Base-by-base conservation (phyloP, 1,284 basidiomycete genomes). In the Phellinidium pouzarii region DNA sequence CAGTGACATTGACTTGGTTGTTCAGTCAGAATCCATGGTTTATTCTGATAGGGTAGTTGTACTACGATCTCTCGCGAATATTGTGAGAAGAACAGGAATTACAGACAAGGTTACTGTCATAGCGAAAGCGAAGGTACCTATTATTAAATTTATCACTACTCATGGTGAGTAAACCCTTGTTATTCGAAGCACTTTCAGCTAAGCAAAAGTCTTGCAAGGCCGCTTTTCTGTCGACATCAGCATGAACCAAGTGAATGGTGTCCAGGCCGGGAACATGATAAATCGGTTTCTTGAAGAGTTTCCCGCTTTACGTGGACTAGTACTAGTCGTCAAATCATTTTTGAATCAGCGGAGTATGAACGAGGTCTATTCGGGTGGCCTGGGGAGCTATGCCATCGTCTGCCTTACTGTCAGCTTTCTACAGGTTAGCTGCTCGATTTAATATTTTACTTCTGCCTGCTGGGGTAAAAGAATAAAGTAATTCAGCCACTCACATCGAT, bases 351-450 rank as follows among this genome's bases (percentile, higher is more conserved):
- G 95, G 36, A 84, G 82, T 23, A 91, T 98, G 91, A 98, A 97
- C 66, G 95, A 99, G 68, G 95, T 98, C 11, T 98, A 87, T 67
- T 91, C 88, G 0, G 95, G 96, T 8, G 95, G 96, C 0, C 69
- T 99, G 14, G 94, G 95, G 7, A 93, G 89, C 64, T 99, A 97
- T 67, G 87, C 88, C 58, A 91, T 97, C 59, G 94, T 97, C 52
- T 95, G 92, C 65, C 70, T 98, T 55, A 92, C 88, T 11, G 82
- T 98, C 60, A 92, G 84, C 65, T 98, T 98, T 66, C 71, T 99
- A 44, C 95, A 98, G 73, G 74, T 77, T 42, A 53, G 68, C 60
- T 26, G 31, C 31, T 34, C 31, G 31, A 34, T 34, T 34, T 6
- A 22, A 34, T 48, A 19, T 17, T 42, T 22, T 22, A 31, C 37